phyloP scores from a whole-genome alignment of 805 yeast species.

The Blastobotrys attinorum region DNA sequence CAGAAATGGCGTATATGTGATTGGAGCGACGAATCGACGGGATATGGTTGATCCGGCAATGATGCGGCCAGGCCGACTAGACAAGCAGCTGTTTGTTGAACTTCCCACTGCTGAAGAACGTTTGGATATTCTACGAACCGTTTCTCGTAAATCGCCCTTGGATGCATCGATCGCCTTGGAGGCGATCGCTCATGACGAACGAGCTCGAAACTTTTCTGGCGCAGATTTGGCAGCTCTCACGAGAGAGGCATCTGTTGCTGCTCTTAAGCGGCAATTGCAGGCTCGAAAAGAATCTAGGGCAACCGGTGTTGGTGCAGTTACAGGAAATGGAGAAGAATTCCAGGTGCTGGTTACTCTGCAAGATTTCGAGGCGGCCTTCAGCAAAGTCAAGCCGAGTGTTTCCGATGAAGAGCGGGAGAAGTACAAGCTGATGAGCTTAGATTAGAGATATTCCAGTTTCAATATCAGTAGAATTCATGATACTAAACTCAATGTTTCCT shows the following conservation, averaged over 20 bases:
- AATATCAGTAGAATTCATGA: not conserved
- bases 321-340: not conserved
- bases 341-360: constrained; percentile 41
- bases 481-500: no score
- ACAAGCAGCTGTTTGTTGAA: constrained; percentile 86
- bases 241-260: constrained; percentile 70
- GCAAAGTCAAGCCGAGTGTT: constrained; percentile 80
- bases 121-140: constrained; percentile 70
- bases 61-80: constrained; percentile 94
- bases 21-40: constrained; percentile 96
- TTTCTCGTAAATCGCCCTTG: constrained; percentile 70
- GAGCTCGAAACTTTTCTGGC: constrained; percentile 88
- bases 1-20: constrained; percentile 84
- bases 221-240: constrained; percentile 91
- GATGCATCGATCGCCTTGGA: constrained; percentile 51
- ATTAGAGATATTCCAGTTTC: not conserved
- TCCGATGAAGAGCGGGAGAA: constrained; percentile 73
- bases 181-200: constrained; percentile 59
- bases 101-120: constrained; percentile 76
- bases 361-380: constrained; percentile 68
- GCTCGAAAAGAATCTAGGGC: constrained; percentile 35
- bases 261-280: constrained; percentile 40
- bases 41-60: constrained; percentile 98
- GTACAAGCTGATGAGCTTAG: constrained; percentile 42
- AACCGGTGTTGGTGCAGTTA: constrained; percentile 24